Base-by-base conservation (phyloP, 805 yeast genomes). In the Candida adriatica region DNA sequence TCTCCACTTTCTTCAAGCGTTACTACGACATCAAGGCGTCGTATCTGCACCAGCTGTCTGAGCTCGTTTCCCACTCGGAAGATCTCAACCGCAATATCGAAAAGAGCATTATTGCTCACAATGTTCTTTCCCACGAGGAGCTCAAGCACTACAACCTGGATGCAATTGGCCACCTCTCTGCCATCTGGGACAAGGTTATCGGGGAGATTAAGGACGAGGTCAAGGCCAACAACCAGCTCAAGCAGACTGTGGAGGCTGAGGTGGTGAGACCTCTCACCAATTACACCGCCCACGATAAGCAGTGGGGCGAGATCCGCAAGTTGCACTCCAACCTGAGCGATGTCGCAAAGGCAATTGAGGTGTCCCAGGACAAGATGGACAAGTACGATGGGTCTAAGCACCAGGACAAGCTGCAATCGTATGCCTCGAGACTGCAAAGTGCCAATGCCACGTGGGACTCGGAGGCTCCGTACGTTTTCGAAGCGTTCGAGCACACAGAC, bases 381-480 rank as follows among this genome's bases (percentile, higher is more conserved):
- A 66, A 66, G 42, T 41, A 54, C 33, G 43, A 35, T 7, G 38
- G 47, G 31, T 36, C 51, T 16, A 39, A 36, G 39, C 29, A 41
- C 39, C 37, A 51, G 33, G 42, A 43, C 27, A 36, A 55, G 45
- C 25, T 46, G 25, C 36, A 39, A 28, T 53, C 53, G 62, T 64
- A 60, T 42, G 62, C 53, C 41, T 58, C 48, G 57, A 70, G 60
- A 41, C 56, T 61, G 29, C 54, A 49, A 11, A 53, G 58, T 29
- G 68, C 74, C 19, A 75, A 70, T 32, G 63, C 63, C 21, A 70
- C 73, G 45, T 86, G 95, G 95, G 78, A 76, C 40, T 62, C 72
- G 33, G 76, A 78, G 52, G 90, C 92, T 3, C 90, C 94, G 3
- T 74, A 69, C 34, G 73, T 81, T 26, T 80, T 83, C 50, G 79